These are phyloP conservation scores for Eutrema salsugineum DNA, from an alignment of 441 rosid species.

Conservation along the genomic window DNA sequence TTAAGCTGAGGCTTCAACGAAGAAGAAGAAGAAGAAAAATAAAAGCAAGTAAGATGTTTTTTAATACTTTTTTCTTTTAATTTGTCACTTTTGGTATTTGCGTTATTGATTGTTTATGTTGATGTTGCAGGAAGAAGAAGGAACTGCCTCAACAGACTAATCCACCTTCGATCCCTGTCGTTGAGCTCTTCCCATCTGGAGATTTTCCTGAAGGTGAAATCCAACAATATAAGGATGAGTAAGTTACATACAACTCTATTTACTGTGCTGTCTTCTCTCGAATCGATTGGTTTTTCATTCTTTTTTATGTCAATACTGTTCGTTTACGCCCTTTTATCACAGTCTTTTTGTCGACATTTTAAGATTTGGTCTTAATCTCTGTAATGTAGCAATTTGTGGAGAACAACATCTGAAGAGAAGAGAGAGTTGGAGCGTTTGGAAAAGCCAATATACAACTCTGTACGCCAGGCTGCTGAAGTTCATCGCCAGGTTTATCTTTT, in stretches of 20 bases:
- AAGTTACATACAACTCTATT: slow-evolving; percentile 30
- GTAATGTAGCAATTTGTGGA: slow-evolving; percentile 79
- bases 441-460: slow-evolving; percentile 83
- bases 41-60: slow-evolving; percentile 80
- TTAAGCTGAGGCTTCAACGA: slow-evolving; percentile 63
- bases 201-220: slow-evolving; percentile 99
- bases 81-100: slow-evolving; percentile 5
- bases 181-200: slow-evolving; percentile 78
- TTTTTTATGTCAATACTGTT: background rate
- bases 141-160: slow-evolving; percentile 69
- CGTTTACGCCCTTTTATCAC: background rate
- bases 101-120: background rate
- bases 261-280: background rate
- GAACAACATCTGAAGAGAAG: slow-evolving; percentile 95
- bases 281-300: background rate
- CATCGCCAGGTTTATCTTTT: slow-evolving; percentile 75
- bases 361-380: slow-evolving; percentile 1
- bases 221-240: slow-evolving; percentile 93
- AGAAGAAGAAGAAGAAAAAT: slow-evolving; percentile 93
- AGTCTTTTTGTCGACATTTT: background rate
- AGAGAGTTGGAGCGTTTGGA: slow-evolving; percentile 85
- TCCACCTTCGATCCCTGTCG: slow-evolving; percentile 81
- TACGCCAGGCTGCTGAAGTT: slow-evolving; percentile 97
- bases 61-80: background rate
- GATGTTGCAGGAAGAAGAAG: slow-evolving; percentile 72